Percentiles rank a stretch among this genome's conserved stretches.
Evolutionary conservation across 2,329 filamentous ascomycete genomes (phyloP).

Genomic region (Ophiocordyceps camponoti-leonardi): DNA sequence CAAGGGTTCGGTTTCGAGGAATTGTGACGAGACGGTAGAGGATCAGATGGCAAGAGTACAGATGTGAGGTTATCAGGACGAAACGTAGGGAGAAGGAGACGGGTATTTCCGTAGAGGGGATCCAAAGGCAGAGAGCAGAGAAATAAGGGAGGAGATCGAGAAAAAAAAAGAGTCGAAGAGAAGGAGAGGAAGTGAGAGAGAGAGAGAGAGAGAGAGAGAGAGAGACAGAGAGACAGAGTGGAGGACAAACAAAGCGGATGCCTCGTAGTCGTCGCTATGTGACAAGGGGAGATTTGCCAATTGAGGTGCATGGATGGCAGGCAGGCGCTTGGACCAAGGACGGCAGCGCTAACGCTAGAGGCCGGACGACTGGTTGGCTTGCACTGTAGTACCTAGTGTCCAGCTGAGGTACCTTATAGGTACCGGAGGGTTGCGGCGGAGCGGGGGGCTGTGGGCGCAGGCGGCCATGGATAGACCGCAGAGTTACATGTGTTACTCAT

Average conservation of each 20-base stretch:
- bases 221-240: not conserved
- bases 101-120: not conserved
- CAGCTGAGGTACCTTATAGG: not conserved
- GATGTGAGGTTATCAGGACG: too few species aligned
- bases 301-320: not conserved
- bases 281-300: constrained; percentile 1
- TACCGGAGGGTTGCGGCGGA: not conserved
- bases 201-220: not conserved
- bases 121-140: not conserved
- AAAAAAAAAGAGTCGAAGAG: not conserved
- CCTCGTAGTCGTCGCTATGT: not conserved
- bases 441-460: not conserved
- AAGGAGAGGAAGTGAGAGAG: not conserved
- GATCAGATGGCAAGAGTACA: too few species aligned
- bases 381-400: not conserved
- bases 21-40: too few species aligned
- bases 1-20: too few species aligned
- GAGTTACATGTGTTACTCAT: not conserved
- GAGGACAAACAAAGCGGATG: not conserved
- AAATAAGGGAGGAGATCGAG: not conserved
- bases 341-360: constrained; percentile 2
- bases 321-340: constrained; percentile 2
- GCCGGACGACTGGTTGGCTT: not conserved
- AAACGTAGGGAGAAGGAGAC: too few species aligned
- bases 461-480: not conserved